These are phyloP conservation scores for Tolypocladium ovalisporum DNA, from an alignment of 2,329 filamentous ascomycete species.

Conservation along the genomic window DNA sequence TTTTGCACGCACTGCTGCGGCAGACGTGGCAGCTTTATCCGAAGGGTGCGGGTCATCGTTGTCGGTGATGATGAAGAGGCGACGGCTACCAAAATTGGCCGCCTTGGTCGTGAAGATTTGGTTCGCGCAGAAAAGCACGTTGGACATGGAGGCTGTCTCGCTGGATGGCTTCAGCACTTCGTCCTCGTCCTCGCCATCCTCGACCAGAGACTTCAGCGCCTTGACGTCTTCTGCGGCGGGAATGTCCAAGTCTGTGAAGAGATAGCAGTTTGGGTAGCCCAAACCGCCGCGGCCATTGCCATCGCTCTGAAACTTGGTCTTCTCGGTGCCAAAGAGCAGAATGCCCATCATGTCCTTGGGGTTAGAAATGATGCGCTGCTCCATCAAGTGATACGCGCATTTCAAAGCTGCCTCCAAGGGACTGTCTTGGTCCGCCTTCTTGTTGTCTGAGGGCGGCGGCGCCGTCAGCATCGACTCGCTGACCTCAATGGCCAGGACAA, in stretches of 20 bases:
- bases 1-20: slow-evolving; percentile 78
- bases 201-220: slow-evolving; percentile 60
- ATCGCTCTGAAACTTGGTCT: slow-evolving; percentile 67
- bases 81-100: slow-evolving; percentile 82
- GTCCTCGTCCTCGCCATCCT: slow-evolving; percentile 63
- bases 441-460: slow-evolving; percentile 54
- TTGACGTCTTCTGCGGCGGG: slow-evolving; percentile 84
- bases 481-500: slow-evolving; percentile 91
- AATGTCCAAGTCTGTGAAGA: slow-evolving; percentile 78
- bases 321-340: slow-evolving; percentile 78
- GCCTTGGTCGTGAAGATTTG: slow-evolving; percentile 94
- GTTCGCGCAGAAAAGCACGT: slow-evolving; percentile 87
- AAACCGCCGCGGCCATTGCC: slow-evolving; percentile 47
- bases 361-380: slow-evolving; percentile 95
- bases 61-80: slow-evolving; percentile 93
- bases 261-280: slow-evolving; percentile 83
- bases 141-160: slow-evolving; percentile 69
- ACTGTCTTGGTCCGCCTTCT: slow-evolving; percentile 69
- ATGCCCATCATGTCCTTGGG: slow-evolving; percentile 97
- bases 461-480: slow-evolving; percentile 74
- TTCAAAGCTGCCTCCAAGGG: slow-evolving; percentile 77
- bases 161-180: slow-evolving; percentile 59
- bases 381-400: slow-evolving; percentile 91
- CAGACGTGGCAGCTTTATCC: slow-evolving; percentile 61
- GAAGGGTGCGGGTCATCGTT: slow-evolving; percentile 74